Evolutionary conservation across 805 yeast genomes (phyloP), one percentile per base, ranked within the genome.

Genomic region (Wickerhamiella sorbophila): DNA sequence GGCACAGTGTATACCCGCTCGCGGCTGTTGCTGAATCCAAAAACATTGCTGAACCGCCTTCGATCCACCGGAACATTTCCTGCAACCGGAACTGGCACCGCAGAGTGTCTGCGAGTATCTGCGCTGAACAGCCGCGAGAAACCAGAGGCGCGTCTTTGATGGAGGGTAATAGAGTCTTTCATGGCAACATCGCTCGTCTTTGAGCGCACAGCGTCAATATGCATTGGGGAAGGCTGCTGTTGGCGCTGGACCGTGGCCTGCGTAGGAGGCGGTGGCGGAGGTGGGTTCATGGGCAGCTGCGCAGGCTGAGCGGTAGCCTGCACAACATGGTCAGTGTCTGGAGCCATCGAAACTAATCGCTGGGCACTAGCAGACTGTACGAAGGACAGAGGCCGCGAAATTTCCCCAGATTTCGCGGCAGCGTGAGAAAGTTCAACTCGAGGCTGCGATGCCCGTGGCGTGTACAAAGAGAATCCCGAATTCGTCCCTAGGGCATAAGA

Each of bases 401-500:
- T 56, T 44, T 59, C 63, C 10, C 62, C 63, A 5, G 58, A 49
- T 33, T 56, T 51, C 16, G 61, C 52, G 16, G 58, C 46, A 27
- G 51, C 62, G 32, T 52, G 61, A 34, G 50, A 49, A 15, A 59
- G 47, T 10, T 48, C 62, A 4, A 58, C 62, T 5, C 59, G 50
- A 3, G 64, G 62, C 48, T 52, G 54, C 18, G 60, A 51, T 9
- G 53, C 43, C 42, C 44, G 42, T 15, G 59, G 57, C 33, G 50
- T 35, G 35, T 53, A 51, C 29, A 51, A 39, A 12, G 43, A 34
- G 15, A 44, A 41, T 12, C 34, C 43, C 20, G 20, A 18, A 31
- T 36, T 26, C 20, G 44, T 33, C 26, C 29, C 39, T 5, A 33
- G 37, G 15, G 42, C 29, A 27, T 27, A 38, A 9, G 32, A 18